phyloP scores from a whole-genome alignment of 768 basidiomycete species.

The Collybiopsis confluens region DNA sequence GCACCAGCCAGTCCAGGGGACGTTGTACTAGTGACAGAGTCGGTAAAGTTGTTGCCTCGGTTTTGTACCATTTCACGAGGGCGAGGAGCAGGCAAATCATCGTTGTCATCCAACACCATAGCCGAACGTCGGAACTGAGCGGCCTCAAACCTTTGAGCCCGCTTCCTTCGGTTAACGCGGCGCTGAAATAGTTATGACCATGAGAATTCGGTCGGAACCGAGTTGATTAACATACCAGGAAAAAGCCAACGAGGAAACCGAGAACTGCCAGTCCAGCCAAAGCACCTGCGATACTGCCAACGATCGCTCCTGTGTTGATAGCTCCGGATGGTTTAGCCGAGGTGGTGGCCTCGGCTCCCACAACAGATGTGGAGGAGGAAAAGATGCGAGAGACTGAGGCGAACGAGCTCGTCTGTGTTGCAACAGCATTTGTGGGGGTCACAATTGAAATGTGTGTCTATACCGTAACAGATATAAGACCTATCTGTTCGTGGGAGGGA shows the following conservation, averaged over 20 bases:
- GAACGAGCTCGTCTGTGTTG: not conserved
- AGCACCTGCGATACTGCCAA: constrained; percentile 7
- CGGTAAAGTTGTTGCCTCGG: constrained; percentile 1
- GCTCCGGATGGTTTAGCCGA: not conserved
- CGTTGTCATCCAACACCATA: constrained; percentile 5
- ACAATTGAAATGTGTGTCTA: constrained; percentile 3
- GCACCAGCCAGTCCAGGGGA: constrained; percentile 6
- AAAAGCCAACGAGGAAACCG: not conserved
- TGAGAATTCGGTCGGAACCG: too few species aligned
- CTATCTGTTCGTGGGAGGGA: not conserved
- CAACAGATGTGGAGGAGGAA: not conserved
- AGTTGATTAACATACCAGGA: not conserved
- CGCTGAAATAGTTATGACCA: not conserved
- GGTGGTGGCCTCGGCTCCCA: not conserved
- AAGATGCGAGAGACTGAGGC: not conserved
- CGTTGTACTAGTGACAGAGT: constrained; percentile 1
- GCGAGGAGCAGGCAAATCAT: not conserved
- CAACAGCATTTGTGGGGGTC: not conserved
- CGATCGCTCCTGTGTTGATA: constrained; percentile 6
- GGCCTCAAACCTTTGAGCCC: constrained; percentile 1
- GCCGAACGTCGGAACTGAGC: constrained; percentile 8
- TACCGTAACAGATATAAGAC: not conserved
- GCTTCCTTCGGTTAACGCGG: not conserved
- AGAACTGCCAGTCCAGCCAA: constrained; percentile 1
- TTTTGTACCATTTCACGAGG: constrained; percentile 6